Percentiles rank a stretch among this genome's conserved stretches.
phyloP scores from a whole-genome alignment of 495 filamentous ascomycete species.

The Jackrogersella minutella region DNA sequence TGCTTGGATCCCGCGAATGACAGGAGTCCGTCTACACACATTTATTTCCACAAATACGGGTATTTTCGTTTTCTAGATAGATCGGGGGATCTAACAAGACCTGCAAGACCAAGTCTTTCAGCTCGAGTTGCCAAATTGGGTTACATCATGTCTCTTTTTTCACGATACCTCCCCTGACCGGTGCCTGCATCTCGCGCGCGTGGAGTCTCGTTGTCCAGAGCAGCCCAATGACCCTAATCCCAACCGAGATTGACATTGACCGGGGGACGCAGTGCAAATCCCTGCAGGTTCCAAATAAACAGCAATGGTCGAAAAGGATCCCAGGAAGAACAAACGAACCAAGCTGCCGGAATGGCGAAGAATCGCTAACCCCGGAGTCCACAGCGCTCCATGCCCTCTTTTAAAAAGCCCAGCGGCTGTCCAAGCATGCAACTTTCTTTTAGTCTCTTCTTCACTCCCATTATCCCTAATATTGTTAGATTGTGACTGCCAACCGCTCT shows the following conservation, averaged over 20 bases:
- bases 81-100: constrained; percentile 29
- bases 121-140: constrained; percentile 30
- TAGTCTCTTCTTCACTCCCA: constrained; percentile 11
- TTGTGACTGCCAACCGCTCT: constrained; percentile 30
- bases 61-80: constrained; percentile 5
- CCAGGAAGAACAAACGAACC: constrained; percentile 35
- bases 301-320: constrained; percentile 19
- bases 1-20: constrained; percentile 29
- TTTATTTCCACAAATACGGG: constrained; percentile 23
- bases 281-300: constrained; percentile 32
- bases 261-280: constrained; percentile 16
- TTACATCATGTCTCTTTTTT: constrained; percentile 16
- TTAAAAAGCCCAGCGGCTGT: constrained; percentile 21
- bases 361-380: constrained; percentile 16
- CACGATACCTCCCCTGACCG: neutral
- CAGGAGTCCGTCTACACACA: neutral
- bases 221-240: constrained; percentile 18
- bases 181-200: constrained; percentile 31
- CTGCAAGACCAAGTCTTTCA: constrained; percentile 7
- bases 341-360: constrained; percentile 20
- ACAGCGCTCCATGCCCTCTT: constrained; percentile 9
- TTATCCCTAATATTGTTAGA: constrained; percentile 36
- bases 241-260: constrained; percentile 27
- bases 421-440: neutral
- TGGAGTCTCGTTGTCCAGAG: constrained; percentile 16